Base-by-base conservation (phyloP, 2,329 filamentous ascomycete genomes). In the Aureobasidium lini region DNA sequence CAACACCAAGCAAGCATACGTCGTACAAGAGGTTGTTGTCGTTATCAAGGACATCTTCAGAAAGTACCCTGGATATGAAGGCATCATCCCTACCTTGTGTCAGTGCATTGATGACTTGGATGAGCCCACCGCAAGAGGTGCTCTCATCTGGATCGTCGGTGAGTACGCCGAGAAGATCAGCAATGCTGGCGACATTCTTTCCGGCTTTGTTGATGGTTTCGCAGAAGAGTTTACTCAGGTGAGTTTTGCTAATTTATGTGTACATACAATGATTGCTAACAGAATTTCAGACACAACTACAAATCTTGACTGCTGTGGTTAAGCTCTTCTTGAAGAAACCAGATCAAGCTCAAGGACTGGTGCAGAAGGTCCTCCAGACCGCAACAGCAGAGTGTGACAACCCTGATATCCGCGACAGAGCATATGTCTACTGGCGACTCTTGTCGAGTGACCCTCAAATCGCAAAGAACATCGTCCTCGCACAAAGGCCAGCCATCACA, bases 121-220 rank as follows among this genome's bases (percentile, higher is more conserved):
- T 70, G 94, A 99, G 73, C 92, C 93, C 1, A 87, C 91, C 67
- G 94, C 94, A 6, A 81, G 94, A 68, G 92, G 89, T 2, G 88
- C 93, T 23, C 78, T 99, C 61, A 97, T 99, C 69, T 99, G 94
- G 94, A 97, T 99, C 66, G 93, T 99, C 6, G 94, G 94, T 66
- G 94, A 99, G 73, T 99, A 99, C 71, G 94, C 94, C 0, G 94
- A 99, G 78, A 99, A 99, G 80, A 99, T 99, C 69, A 95, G 84
- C 76, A 97, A 99, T 68, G 94, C 94, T n/a, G 91, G 92, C 64
- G 90, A 97, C 66, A 97, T 99, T 63, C 75, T 99, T 61, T 82
- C 85, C 56, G 86, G 88, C 16, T 99, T 99, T 69, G 93, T 96
- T 11, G 94, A 97, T 59, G 87, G 86, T 0, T 97, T 99, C 72